phyloP scores from a whole-genome alignment of 106 monocot genomes.

The Chionographis japonica region DNA sequence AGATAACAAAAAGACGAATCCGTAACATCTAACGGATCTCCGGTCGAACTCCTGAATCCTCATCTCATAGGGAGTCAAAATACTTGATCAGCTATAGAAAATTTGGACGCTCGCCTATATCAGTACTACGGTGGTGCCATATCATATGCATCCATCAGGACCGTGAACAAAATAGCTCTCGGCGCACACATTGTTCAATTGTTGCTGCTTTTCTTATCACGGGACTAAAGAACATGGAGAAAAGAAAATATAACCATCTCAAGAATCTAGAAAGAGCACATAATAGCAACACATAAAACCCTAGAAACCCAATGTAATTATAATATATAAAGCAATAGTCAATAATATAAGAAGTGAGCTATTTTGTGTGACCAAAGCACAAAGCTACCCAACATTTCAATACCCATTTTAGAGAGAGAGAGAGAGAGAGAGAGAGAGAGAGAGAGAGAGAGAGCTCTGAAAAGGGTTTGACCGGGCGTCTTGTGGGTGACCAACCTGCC shows the following conservation, averaged over 20 bases:
- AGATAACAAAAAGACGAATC: too few species aligned
- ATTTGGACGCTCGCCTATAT: too few species aligned
- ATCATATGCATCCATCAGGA: too few species aligned
- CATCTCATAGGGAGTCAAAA: too few species aligned
- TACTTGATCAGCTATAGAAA: too few species aligned
- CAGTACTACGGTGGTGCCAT: too few species aligned
- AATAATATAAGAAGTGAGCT: background rate
- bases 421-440: slow-evolving; percentile 20
- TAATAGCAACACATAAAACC: background rate
- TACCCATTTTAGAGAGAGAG: background rate
- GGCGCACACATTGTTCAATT: too few species aligned
- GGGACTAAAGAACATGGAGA: slow-evolving; percentile 15
- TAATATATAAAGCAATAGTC: background rate
- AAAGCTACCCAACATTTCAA: too few species aligned
- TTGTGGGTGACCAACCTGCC: slow-evolving; percentile 76
- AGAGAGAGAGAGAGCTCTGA: slow-evolving; percentile 10
- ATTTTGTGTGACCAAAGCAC: too few species aligned
- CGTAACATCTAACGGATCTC: too few species aligned
- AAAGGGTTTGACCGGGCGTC: slow-evolving; percentile 56
- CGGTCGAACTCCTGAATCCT: too few species aligned
- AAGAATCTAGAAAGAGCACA: slow-evolving; percentile 9
- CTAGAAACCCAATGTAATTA: background rate
- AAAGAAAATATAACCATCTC: background rate
- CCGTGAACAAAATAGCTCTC: too few species aligned
- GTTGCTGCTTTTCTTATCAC: background rate